Evolutionary conservation across 768 basidiomycete genomes (phyloP).

Genomic region (Sutorius australiensis): DNA sequence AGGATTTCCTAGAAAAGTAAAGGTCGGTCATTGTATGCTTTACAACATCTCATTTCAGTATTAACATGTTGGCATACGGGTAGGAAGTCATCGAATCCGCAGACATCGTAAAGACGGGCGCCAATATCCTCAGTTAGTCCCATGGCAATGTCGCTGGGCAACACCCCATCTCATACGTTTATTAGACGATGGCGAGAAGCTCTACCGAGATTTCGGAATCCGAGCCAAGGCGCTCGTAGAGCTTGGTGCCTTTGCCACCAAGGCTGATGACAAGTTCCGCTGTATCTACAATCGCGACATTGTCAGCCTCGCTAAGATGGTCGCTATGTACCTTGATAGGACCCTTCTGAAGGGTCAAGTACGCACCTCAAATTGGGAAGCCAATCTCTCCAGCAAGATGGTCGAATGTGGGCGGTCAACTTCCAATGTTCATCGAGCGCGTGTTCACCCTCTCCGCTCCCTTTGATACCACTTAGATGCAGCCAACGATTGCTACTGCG

Average conservation of each 20-base stretch:
- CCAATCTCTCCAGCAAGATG: conserved; percentile 35
- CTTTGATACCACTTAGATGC: conserved; percentile 36
- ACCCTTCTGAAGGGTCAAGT: conserved; percentile 43
- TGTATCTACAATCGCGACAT: conserved; percentile 34
- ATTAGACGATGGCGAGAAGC: conserved; percentile 47
- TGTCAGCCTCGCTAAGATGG: conserved; percentile 43
- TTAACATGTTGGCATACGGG: not conserved
- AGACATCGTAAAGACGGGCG: conserved; percentile 42
- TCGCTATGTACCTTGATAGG: conserved; percentile 38
- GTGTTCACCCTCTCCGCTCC: not conserved
- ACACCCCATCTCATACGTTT: not conserved
- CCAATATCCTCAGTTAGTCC: conserved; percentile 45
- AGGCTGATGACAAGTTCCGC: conserved; percentile 37
- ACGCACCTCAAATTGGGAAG: conserved; percentile 48
- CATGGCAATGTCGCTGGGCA: too few relatives aligned
- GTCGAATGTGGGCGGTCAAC: conserved; percentile 32
- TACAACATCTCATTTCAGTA: not conserved
- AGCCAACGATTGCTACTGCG: conserved; percentile 49
- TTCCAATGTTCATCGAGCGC: not conserved
- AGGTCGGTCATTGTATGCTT: conserved; percentile 24
- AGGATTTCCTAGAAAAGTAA: conserved; percentile 45
- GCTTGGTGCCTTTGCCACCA: conserved; percentile 40
- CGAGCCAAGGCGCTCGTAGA: conserved; percentile 42
- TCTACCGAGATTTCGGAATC: conserved; percentile 45
- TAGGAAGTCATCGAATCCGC: conserved; percentile 46